Evolutionary conservation across 2,329 filamentous ascomycete species (phyloP).

Genomic region (Apiospora saccharicola): DNA sequence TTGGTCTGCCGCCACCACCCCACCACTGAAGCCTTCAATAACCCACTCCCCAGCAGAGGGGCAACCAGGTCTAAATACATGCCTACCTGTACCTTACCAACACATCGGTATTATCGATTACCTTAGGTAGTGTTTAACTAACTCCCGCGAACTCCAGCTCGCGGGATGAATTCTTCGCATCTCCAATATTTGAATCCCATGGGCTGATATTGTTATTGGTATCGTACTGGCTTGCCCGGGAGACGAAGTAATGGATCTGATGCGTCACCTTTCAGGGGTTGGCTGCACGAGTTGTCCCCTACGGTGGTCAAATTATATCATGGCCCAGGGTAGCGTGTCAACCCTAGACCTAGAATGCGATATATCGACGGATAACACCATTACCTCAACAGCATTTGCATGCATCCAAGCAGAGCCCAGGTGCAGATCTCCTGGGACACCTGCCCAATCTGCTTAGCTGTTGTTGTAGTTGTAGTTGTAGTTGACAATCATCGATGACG

Average conservation of each 20-base stretch:
- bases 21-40: not conserved
- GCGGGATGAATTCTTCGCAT: not conserved
- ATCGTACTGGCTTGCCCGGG: not conserved
- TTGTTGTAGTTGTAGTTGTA: not conserved
- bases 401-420: not conserved
- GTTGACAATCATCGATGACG: not conserved
- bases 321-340: not conserved
- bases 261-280: not conserved
- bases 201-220: too few species aligned
- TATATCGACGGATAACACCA: not conserved
- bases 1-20: slow-evolving; percentile 7
- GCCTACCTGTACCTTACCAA: not conserved
- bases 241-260: not conserved
- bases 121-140: too few species aligned
- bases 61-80: not conserved
- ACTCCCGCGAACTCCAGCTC: not conserved
- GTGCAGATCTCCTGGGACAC: not conserved
- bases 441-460: slow-evolving; percentile 9
- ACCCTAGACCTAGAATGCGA: not conserved
- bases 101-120: not conserved
- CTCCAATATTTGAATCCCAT: not conserved
- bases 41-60: not conserved
- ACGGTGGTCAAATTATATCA: not conserved
- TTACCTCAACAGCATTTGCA: not conserved
- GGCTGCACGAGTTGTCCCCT: not conserved